Percentiles rank a stretch among this genome's conserved stretches.
phyloP scores from a whole-genome alignment of 352 stramenopile genomes.

The Phytophthora sojae region DNA sequence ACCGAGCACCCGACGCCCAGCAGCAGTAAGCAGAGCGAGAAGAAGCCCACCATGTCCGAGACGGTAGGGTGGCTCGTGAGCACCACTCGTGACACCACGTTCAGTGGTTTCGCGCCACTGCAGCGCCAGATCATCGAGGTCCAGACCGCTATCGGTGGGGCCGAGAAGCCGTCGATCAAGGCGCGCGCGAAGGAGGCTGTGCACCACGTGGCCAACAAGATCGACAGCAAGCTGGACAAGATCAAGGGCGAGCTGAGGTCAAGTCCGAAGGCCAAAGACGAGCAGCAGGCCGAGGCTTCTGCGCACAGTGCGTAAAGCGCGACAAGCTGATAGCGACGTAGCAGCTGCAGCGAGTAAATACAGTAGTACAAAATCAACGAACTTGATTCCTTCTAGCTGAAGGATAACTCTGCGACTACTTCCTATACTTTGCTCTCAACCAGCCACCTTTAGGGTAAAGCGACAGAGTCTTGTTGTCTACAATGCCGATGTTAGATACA shows the following conservation, averaged over 20 bases:
- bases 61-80: constrained; percentile 41
- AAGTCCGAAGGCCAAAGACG: constrained; percentile 12
- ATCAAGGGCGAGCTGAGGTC: constrained; percentile 20
- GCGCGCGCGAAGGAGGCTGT: constrained; percentile 34
- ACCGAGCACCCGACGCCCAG: constrained; percentile 14
- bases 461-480: no score
- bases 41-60: constrained; percentile 32
- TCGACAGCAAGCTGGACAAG: constrained; percentile 19
- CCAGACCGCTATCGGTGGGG: constrained; percentile 9
- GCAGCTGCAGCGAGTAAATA: no score
- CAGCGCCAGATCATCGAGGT: constrained; percentile 33
- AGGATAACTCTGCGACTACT: no score
- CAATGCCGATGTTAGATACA: no score
- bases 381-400: constrained; percentile 12
- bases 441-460: no score
- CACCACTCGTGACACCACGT: constrained; percentile 34
- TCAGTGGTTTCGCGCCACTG: constrained; percentile 30
- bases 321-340: no score
- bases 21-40: constrained; percentile 24
- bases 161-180: constrained; percentile 35
- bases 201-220: constrained; percentile 30
- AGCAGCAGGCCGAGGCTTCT: constrained; percentile 1
- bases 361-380: neutral
- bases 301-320: neutral
- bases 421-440: no score